Conservation (phyloP, 2,329 filamentous ascomycete genomes). For the Cladophialophora bantiana region DNA sequence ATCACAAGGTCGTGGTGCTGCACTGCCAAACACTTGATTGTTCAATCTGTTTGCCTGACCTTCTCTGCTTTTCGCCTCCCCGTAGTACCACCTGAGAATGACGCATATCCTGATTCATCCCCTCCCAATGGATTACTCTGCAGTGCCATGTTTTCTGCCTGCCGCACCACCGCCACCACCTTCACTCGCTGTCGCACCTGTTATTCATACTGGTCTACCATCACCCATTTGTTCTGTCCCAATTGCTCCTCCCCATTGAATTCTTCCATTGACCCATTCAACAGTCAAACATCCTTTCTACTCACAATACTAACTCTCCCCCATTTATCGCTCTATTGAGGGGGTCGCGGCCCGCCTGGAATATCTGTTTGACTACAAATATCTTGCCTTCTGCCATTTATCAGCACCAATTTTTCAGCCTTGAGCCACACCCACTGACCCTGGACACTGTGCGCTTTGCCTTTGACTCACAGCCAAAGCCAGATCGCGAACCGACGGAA, state of each 20-base stretch:
- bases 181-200: constrained; percentile 3
- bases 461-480: not conserved
- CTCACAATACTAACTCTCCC: constrained; percentile 7
- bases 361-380: constrained; percentile 11
- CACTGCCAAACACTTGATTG: constrained; percentile 17
- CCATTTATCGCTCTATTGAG: constrained; percentile 8
- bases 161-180: constrained; percentile 6
- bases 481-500: not conserved
- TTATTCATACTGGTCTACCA: not conserved
- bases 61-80: constrained; percentile 25
- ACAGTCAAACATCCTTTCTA: constrained; percentile 7
- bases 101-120: constrained; percentile 25
- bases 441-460: not conserved
- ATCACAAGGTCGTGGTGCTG: constrained; percentile 18
- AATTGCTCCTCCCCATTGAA: constrained; percentile 12
- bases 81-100: constrained; percentile 24
- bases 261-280: not conserved
- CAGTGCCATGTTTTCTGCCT: constrained; percentile 16
- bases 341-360: not conserved
- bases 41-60: constrained; percentile 29
- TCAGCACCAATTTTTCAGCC: not conserved
- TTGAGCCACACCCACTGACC: not conserved
- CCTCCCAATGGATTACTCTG: constrained; percentile 21
- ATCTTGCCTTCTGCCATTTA: not conserved
- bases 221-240: constrained; percentile 24